Conservation (phyloP, 2,329 filamentous ascomycete genomes). For the Curvularia sp. region DNA sequence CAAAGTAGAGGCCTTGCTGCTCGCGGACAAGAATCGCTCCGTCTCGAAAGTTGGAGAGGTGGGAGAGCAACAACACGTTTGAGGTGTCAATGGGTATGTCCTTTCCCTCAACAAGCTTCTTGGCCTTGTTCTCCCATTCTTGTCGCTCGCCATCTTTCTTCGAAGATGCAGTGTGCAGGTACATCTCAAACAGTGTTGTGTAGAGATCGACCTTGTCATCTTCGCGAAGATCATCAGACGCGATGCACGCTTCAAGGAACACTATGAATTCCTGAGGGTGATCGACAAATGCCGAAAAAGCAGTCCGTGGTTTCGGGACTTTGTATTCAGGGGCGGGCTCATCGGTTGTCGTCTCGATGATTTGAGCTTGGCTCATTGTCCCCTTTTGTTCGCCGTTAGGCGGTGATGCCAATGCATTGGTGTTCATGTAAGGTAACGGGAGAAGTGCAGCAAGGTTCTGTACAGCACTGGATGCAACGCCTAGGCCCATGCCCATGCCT, state of each 20-base stretch:
- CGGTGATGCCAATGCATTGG: conserved; percentile 63
- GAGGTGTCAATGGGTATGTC: conserved; percentile 88
- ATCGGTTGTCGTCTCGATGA: conserved; percentile 61
- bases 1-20: conserved; percentile 87
- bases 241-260: conserved; percentile 87
- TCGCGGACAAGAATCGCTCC: conserved; percentile 93
- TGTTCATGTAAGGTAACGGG: conserved; percentile 84
- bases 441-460: conserved; percentile 86
- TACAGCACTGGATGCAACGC: conserved; percentile 73
- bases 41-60: conserved; percentile 86
- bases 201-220: conserved; percentile 85
- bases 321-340: conserved; percentile 69
- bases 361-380: conserved; percentile 61
- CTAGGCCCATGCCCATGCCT: conserved; percentile 48
- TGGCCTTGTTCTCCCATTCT: conserved; percentile 90
- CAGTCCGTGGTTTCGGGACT: conserved; percentile 81
- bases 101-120: conserved; percentile 81
- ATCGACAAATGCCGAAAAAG: conserved; percentile 96
- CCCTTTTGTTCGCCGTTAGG: conserved; percentile 60
- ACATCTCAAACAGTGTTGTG: conserved; percentile 98
- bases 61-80: conserved; percentile 89
- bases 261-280: conserved; percentile 89
- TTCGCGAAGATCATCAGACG: conserved; percentile 72
- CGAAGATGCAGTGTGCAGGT: conserved; percentile 83
- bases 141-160: conserved; percentile 74